A percentile compares a stretch with the other conserved stretches of the same genome.
phyloP scores from a whole-genome alignment of 139 green algal species.

The Tetradesmus obliquus region DNA sequence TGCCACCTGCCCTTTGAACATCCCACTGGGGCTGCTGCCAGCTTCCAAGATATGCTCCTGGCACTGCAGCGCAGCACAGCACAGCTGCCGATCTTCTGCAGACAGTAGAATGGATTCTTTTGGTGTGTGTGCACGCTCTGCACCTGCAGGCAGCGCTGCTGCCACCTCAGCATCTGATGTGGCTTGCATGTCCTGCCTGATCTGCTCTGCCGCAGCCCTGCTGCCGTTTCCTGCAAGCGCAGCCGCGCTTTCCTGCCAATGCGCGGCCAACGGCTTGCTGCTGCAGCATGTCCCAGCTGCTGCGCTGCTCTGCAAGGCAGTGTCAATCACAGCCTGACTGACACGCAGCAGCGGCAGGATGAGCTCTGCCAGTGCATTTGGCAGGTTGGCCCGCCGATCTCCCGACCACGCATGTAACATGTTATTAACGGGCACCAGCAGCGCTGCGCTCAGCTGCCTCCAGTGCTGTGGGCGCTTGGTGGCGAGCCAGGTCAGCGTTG shows the following conservation, averaged over 20 bases:
- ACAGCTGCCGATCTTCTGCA: not conserved
- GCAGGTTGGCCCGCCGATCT: not conserved
- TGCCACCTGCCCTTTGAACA: not conserved
- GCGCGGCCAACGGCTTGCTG: not conserved
- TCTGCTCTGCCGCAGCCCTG: not conserved
- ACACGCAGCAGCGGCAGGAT: not conserved
- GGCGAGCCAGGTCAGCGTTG: not conserved
- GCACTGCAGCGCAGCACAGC: not conserved
- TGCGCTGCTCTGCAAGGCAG: not conserved
- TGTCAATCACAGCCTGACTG: not conserved
- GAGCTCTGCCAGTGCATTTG: not conserved
- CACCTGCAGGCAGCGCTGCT: not conserved
- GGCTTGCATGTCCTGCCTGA: not conserved
- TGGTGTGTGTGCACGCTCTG: not conserved
- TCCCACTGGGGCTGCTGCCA: not conserved
- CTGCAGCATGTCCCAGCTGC: not conserved
- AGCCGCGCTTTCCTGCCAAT: not conserved
- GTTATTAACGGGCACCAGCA: not conserved
- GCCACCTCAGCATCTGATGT: not conserved
- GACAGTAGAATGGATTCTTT: not conserved
- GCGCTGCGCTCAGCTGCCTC: not conserved
- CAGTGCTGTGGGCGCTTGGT: not conserved
- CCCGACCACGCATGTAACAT: not conserved
- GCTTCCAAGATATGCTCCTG: not conserved
- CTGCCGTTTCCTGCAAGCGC: not conserved